Evolutionary conservation across 164 flowering plant genomes (phyloP), one percentile per base, ranked within the genome.

Genomic region (Sextonia rubra): DNA sequence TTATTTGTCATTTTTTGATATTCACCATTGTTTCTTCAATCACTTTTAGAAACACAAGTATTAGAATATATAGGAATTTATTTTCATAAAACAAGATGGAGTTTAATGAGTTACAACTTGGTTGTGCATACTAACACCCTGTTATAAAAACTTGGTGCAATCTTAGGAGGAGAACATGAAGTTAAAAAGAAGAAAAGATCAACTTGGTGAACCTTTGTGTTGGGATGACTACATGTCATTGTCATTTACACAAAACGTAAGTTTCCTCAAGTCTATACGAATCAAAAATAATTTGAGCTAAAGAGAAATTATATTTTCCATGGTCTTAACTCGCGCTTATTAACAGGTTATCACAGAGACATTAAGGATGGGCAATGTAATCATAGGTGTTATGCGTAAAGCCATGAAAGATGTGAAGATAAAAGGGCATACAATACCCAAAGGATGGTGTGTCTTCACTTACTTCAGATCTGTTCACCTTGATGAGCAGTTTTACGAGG

Each of bases 301-400:
- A 61, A 9, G 26, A 12, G 17, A 61, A 61, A 24, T 61, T 25
- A 17, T 22, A n/a, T 24, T 24, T 20, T 20, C 15, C 2, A 22
- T n/a, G 25, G 27, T 22, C 4, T 61, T 61, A 20, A 20, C 12
- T 61, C 1, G 64, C 12, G 0, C 3, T 22, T 61, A 11, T 64
- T 63, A 18, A n/a, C 85, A 95, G 99, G 99, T 95, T 62, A 91
- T 95, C 11, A 90, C 92, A 23, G 99, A 95, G 77, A 91, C 97
- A 20, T 77, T 95, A 66, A 87, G 99, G 77, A 77, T 93, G 86
- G 99, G 97, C 69, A 95, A 95, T 83, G 81, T 95, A 4, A 91
- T 95, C n/a, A 81, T 77, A 26, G 98, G 98, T 11, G 96, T 95
- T 70, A 90, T 92, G 92, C 82, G 98, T 12, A 93, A 87, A 83